Conservation (phyloP, 2,329 filamentous ascomycete genomes). For the Beauveria pseudobassiana region DNA sequence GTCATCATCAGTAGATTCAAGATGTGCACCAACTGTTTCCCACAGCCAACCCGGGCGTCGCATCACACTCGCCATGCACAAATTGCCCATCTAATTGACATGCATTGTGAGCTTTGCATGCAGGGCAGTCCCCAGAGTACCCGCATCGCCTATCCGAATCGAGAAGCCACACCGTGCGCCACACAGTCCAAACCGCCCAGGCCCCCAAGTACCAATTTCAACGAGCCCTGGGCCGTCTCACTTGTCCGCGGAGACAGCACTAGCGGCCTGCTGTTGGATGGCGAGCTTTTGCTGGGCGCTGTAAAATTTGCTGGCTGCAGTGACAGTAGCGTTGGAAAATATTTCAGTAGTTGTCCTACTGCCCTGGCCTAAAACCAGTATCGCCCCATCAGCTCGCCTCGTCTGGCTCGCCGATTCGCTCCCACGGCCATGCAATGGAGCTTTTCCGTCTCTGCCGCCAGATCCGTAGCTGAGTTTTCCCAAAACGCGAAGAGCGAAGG, state of each 20-base stretch:
- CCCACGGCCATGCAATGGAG: background rate
- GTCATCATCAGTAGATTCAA: background rate
- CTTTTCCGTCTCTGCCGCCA: conserved; percentile 6
- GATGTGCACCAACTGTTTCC: background rate
- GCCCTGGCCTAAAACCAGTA: background rate
- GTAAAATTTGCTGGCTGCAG: background rate
- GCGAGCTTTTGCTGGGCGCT: background rate
- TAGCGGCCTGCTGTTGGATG: background rate
- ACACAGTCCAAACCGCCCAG: background rate
- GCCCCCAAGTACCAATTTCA: conserved; percentile 2
- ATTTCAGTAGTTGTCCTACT: background rate
- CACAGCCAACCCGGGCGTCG: background rate
- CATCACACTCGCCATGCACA: background rate
- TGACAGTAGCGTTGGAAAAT: background rate
- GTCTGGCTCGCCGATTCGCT: conserved; percentile 5
- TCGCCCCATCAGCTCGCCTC: conserved; percentile 2
- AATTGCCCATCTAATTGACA: conserved; percentile 10
- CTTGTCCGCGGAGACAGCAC: conserved; percentile 3
- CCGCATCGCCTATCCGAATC: conserved; percentile 9
- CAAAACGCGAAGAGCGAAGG: conserved; percentile 1
- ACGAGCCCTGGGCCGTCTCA: background rate
- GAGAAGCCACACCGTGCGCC: conserved; percentile 10
- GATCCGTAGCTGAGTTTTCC: background rate
- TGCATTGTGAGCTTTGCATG: conserved; percentile 10
- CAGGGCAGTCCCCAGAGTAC: conserved; percentile 4